Percentiles rank a stretch among this genome's conserved stretches.
phyloP scores from a whole-genome alignment of 2,329 filamentous ascomycete genomes.

The Aspergillus pseudoviridinutans region DNA sequence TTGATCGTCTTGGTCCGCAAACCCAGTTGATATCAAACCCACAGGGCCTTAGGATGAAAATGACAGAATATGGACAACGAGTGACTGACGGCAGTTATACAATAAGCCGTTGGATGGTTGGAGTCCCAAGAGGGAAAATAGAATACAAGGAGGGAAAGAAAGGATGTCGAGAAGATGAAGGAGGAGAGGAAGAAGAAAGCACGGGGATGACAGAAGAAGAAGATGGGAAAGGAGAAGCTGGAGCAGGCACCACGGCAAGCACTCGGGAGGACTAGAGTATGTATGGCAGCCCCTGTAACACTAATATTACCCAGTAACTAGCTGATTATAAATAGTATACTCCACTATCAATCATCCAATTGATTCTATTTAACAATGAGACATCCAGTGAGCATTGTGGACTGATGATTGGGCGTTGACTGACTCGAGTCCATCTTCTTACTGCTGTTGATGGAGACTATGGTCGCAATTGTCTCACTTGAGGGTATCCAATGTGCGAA shows the following conservation, averaged over 20 bases:
- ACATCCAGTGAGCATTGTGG: not conserved
- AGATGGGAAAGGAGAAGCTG: conserved; percentile 6
- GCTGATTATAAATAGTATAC: not conserved
- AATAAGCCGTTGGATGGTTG: not conserved
- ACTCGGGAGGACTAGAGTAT: not conserved
- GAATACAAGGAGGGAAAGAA: conserved; percentile 6
- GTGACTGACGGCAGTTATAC: not conserved
- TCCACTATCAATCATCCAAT: not conserved
- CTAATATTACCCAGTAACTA: not conserved
- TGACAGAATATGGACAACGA: conserved; percentile 3
- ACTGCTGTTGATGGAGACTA: not conserved
- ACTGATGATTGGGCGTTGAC: not conserved
- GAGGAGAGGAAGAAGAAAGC: conserved; percentile 8
- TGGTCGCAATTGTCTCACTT: not conserved
- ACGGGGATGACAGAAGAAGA: conserved; percentile 9
- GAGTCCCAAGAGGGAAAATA: not conserved
- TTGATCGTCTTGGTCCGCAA: conserved; percentile 9
- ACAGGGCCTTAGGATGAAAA: conserved; percentile 7
- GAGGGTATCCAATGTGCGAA: not conserved
- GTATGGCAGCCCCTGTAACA: not conserved
- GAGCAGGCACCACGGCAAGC: not conserved
- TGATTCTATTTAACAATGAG: not conserved
- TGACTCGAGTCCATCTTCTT: not conserved
- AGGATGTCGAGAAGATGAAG: conserved; percentile 1
- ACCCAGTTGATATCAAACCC: not conserved